phyloP scores from a whole-genome alignment of 345 rosid species.

The Rhizophora mangle region DNA sequence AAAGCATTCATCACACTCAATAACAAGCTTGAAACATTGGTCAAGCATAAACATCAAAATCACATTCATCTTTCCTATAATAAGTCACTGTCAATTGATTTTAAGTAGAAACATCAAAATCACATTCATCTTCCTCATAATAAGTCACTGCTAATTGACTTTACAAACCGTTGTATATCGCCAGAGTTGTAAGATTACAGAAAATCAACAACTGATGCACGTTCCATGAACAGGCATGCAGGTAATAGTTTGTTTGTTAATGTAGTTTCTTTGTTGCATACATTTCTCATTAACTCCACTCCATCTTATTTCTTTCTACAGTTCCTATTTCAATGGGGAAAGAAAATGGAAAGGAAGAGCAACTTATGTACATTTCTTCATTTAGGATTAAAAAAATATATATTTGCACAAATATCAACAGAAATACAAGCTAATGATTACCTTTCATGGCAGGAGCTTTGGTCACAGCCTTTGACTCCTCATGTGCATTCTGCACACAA shows the following conservation, averaged over 20 bases:
- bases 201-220: neutral
- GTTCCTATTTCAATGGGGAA: too few relatives aligned
- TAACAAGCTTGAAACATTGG: neutral
- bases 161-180: neutral
- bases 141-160: neutral
- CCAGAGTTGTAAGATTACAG: neutral
- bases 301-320: neutral
- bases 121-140: neutral
- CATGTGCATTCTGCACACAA: conserved; percentile 58
- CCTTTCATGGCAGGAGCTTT: conserved; percentile 96
- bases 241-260: neutral
- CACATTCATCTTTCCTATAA: neutral
- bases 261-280: neutral
- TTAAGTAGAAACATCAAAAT: neutral
- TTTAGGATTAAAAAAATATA: neutral
- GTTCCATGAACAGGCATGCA: neutral
- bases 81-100: too few relatives aligned
- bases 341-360: neutral
- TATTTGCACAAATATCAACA: neutral
- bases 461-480: conserved; percentile 78
- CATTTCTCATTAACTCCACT: neutral
- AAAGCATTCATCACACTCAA: neutral
- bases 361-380: neutral
- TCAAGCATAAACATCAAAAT: neutral
- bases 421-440: conserved; percentile 16